Evolutionary conservation across 202 grass and related monocot genomes (phyloP).

Genomic region (Panicum virgatum): DNA sequence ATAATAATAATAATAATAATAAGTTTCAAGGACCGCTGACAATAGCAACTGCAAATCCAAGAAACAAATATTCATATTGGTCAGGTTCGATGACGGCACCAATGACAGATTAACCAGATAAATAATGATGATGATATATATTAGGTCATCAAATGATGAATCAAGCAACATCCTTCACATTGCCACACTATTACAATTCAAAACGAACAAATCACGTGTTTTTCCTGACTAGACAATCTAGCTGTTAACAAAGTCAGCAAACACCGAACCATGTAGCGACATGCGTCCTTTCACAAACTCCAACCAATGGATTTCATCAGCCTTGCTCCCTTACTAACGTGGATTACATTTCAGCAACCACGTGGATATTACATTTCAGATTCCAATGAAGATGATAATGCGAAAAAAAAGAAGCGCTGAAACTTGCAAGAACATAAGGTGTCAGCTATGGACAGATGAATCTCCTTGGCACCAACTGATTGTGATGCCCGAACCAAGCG

Average conservation of each 20-base stretch:
- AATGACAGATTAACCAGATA: neutral
- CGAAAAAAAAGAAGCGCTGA: neutral
- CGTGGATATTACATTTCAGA: neutral
- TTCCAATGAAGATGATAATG: neutral
- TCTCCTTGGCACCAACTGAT: slow-evolving; percentile 28
- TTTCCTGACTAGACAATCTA: slow-evolving; percentile 27
- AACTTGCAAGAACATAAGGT: slow-evolving; percentile 25
- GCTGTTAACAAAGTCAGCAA: slow-evolving; percentile 27
- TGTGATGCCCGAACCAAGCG: slow-evolving; percentile 18
- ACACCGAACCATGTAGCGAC: slow-evolving; percentile 1
- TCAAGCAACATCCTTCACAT: slow-evolving; percentile 21
- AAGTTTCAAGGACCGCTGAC: neutral
- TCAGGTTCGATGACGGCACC: neutral
- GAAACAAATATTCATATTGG: neutral
- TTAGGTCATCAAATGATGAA: slow-evolving; percentile 34
- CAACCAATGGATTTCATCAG: neutral
- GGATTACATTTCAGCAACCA: neutral
- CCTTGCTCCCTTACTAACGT: neutral
- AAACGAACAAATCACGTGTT: neutral
- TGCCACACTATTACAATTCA: slow-evolving; percentile 10
- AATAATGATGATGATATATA: neutral
- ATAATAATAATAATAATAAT: neutral
- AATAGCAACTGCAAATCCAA: neutral
- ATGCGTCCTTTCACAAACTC: neutral
- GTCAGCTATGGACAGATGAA: slow-evolving; percentile 65